A percentile compares a stretch with the other conserved stretches of the same genome.
phyloP scores from a whole-genome alignment of 805 yeast species.

The Nakazawaea holstii region DNA sequence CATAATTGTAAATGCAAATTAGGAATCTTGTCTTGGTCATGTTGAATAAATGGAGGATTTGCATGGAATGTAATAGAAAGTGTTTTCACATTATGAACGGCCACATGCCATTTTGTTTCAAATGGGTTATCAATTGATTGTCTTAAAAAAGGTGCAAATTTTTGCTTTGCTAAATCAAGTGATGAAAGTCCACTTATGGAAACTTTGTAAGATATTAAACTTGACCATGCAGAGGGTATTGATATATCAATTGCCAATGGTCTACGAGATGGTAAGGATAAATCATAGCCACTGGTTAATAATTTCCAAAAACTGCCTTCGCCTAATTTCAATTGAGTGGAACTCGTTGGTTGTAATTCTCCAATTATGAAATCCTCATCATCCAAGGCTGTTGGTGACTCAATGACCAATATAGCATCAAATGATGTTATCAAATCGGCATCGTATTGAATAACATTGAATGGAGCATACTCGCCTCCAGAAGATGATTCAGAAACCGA shows the following conservation, averaged over 20 bases:
- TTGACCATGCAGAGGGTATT: constrained; percentile 56
- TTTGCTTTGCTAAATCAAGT: constrained; percentile 22
- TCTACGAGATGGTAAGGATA: constrained; percentile 36
- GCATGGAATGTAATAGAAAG: constrained; percentile 48
- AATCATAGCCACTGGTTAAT: constrained; percentile 31
- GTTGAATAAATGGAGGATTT: constrained; percentile 67
- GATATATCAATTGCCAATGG: constrained; percentile 42
- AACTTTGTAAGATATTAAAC: constrained; percentile 50
- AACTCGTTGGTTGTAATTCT: constrained; percentile 24
- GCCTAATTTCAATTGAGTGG: constrained; percentile 22
- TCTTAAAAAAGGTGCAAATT: constrained; percentile 59
- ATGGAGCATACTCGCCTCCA: constrained; percentile 46
- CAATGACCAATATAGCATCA: constrained; percentile 47
- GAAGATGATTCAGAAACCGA: constrained; percentile 47
- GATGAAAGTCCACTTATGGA: constrained; percentile 8
- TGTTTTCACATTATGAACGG: constrained; percentile 35
- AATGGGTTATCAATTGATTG: constrained; percentile 60
- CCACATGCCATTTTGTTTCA: constrained; percentile 78
- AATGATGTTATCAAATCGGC: constrained; percentile 33
- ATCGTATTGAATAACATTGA: constrained; percentile 39
- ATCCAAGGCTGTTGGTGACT: constrained; percentile 18
- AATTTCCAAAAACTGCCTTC: constrained; percentile 30
- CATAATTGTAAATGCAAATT: constrained; percentile 41
- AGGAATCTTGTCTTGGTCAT: constrained; percentile 18
- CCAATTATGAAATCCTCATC: constrained; percentile 31